Evolutionary conservation across 495 filamentous ascomycete species (phyloP).

Genomic region (Aspergillus leporis): DNA sequence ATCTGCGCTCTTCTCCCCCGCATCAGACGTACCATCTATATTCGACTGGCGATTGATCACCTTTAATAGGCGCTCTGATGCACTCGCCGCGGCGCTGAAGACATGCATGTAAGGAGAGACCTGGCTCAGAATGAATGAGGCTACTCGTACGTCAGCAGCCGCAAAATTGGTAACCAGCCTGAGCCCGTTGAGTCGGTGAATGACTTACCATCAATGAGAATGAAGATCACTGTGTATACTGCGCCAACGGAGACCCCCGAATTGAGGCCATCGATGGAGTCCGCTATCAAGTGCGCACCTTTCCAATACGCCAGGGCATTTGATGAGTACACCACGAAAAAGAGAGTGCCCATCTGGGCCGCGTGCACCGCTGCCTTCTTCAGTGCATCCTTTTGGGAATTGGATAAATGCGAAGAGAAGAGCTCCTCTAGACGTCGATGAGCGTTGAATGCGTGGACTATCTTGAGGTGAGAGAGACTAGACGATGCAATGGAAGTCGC

Average conservation of each 20-base stretch:
- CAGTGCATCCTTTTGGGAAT: slow-evolving; percentile 50
- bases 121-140: slow-evolving; percentile 60
- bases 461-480: slow-evolving; percentile 41
- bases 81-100: slow-evolving; percentile 57
- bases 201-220: slow-evolving; percentile 53
- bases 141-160: too few relatives aligned
- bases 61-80: slow-evolving; percentile 47
- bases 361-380: slow-evolving; percentile 59
- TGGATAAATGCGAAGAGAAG: slow-evolving; percentile 44
- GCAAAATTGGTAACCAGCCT: too few relatives aligned
- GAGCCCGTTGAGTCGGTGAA: too few relatives aligned
- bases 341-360: slow-evolving; percentile 58
- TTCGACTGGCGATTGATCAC: slow-evolving; percentile 53
- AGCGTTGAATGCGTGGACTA: slow-evolving; percentile 52
- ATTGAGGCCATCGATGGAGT: slow-evolving; percentile 42
- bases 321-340: slow-evolving; percentile 63
- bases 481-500: slow-evolving; percentile 51
- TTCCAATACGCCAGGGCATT: slow-evolving; percentile 69
- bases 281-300: slow-evolving; percentile 55
- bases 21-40: slow-evolving; percentile 49
- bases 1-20: slow-evolving; percentile 29
- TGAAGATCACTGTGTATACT: slow-evolving; percentile 63
- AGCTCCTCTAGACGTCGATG: slow-evolving; percentile 47
- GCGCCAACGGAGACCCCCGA: slow-evolving; percentile 50
- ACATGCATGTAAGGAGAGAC: slow-evolving; percentile 64